A percentile compares a stretch with the other conserved stretches of the same genome.
Conservation (phyloP, 495 filamentous ascomycete species). For the Hyaloscypha hepaticicola region DNA sequence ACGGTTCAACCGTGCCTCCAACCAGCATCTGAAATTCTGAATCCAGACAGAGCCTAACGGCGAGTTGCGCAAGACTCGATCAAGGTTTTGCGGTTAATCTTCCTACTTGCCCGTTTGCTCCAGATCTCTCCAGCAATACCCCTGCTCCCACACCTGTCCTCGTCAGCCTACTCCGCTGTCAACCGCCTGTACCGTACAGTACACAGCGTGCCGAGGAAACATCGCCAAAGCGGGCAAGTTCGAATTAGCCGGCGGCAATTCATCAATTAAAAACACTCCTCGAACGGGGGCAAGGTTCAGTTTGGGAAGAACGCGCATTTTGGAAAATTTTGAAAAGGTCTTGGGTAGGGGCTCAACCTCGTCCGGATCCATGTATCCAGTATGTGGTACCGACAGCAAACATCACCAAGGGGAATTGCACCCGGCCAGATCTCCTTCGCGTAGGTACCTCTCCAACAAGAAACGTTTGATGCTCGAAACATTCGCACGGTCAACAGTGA, state of each 20-base stretch:
- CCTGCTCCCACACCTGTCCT: neutral
- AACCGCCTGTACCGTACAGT: neutral
- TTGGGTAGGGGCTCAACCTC: neutral
- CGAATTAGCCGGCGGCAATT: constrained; percentile 26
- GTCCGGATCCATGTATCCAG: constrained; percentile 3
- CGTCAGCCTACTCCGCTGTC: no score
- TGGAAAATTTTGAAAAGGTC: neutral
- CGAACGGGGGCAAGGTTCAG: neutral
- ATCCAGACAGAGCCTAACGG: no score
- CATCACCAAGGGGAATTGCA: neutral
- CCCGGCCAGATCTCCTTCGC: neutral
- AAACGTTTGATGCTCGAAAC: constrained; percentile 18
- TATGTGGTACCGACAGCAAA: neutral
- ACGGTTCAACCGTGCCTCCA: no score
- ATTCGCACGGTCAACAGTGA: neutral
- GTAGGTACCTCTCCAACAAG: neutral
- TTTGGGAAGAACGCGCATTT: neutral
- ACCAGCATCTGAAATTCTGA: no score
- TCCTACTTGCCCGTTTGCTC: neutral
- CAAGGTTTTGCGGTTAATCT: neutral
- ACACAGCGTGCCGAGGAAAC: neutral
- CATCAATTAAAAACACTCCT: constrained; percentile 18
- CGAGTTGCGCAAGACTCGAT: no score
- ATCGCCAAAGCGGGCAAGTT: neutral
- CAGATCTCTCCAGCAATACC: neutral